phyloP scores from a whole-genome alignment of 345 rosid species.

The Arabidopsis suecica region DNA sequence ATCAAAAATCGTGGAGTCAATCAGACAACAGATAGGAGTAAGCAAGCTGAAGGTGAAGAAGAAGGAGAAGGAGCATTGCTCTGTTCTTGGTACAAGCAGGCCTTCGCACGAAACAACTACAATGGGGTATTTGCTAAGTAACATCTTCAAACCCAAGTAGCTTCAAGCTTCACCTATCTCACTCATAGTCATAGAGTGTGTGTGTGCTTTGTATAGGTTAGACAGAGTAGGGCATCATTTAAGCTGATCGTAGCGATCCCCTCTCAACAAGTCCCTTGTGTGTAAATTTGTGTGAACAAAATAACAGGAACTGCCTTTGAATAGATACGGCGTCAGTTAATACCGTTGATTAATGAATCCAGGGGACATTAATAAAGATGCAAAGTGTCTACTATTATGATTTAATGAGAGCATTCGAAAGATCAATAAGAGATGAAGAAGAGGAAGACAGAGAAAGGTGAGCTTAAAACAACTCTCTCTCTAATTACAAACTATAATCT shows the following conservation, averaged over 20 bases:
- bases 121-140: conserved; percentile 40
- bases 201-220: conserved; percentile 3
- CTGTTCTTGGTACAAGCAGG: conserved; percentile 33
- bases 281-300: conserved; percentile 16
- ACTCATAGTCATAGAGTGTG: background rate
- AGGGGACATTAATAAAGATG: too few species aligned
- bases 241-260: conserved; percentile 14
- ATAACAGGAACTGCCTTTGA: background rate
- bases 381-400: too few species aligned
- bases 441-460: conserved; percentile 14
- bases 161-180: conserved; percentile 8
- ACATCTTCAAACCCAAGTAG: conserved; percentile 37
- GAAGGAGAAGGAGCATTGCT: conserved; percentile 49
- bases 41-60: conserved; percentile 72
- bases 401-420: background rate
- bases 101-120: conserved; percentile 46
- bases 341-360: too few species aligned
- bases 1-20: conserved; percentile 74
- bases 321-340: background rate
- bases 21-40: conserved; percentile 75
- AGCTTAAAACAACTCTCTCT: conserved; percentile 38
- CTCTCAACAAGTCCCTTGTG: background rate
- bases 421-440: background rate
- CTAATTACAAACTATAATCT: conserved; percentile 40
- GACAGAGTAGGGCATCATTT: background rate